Evolutionary conservation across 108 stramenopile genomes (phyloP), one percentile per base, ranked within the genome.

Genomic region (Craspedostauros australis): DNA sequence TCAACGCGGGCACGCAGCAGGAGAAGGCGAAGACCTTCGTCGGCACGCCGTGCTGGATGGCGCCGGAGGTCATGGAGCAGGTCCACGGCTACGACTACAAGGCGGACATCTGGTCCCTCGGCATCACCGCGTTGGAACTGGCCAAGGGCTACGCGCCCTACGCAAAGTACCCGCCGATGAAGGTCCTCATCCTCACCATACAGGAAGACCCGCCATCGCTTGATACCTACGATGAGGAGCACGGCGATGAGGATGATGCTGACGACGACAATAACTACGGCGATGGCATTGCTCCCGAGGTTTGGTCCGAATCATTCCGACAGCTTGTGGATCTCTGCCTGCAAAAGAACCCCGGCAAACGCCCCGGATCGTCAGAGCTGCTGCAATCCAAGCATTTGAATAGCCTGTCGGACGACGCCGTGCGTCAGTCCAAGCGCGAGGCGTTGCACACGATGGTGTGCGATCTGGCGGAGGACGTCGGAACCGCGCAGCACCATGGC

Each of bases 61-160:
- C 68, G 38, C 86, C 88, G 6, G 95, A 98, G 64, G 99, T 98
- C 5, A 97, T 99, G 95, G 96, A 97, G 59, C 96, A 97, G 73
- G 61, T 94, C 2, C 85, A 94, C 48, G 96, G 95, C 6, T 99
- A 99, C 65, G 92, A 99, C 60, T 86, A 86, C 40, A 86, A 90
- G 52, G 99, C 96, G 12, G 99, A 99, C 60, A 90, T 99, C 50
- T 99, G 99, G 99, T 79, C 79, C 59, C 61, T 97, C 37, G 99
- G 99, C 0, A 99, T 99, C 50, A 99, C 99, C 0, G 97, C 97
- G 1, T 57, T 99, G 41, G 99, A 99, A 77, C 78, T 99, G 18
- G 96, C 97, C 34, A 96, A 95, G 66, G 99, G 99, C 19, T 91
- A 82, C 50, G 96, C 99, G 4, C 99, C 99, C 0, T 99, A 99